These are phyloP conservation scores for Trichoderma brevicompactum DNA, from an alignment of 2,329 filamentous ascomycete genomes.

Conservation along the genomic window DNA sequence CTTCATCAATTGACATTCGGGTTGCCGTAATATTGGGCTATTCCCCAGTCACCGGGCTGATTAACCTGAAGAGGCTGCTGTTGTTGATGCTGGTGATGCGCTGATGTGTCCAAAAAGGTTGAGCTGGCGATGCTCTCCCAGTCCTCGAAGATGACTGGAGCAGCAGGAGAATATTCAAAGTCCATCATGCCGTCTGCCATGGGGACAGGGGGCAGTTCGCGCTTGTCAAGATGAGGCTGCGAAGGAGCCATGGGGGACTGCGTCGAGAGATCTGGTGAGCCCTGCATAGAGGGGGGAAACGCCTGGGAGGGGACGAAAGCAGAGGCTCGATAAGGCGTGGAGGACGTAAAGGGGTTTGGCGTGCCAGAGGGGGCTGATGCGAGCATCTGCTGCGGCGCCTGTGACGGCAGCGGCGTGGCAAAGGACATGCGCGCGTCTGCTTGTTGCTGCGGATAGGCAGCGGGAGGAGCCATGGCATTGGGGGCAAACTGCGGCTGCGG, in stretches of 20 bases:
- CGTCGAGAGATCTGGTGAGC: constrained; percentile 42
- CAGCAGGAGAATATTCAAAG: constrained; percentile 49
- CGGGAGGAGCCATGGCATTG: constrained; percentile 16
- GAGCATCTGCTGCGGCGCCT: constrained; percentile 33
- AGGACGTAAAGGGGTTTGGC: constrained; percentile 36
- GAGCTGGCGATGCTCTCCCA: constrained; percentile 48
- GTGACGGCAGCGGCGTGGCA: constrained; percentile 41
- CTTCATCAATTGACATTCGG: constrained; percentile 41
- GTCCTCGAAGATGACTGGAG: constrained; percentile 46
- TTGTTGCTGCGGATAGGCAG: constrained; percentile 17
- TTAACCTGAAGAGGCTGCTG: constrained; percentile 17
- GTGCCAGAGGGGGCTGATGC: constrained; percentile 35
- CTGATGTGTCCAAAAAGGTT: constrained; percentile 42
- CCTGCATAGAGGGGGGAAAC: constrained; percentile 36
- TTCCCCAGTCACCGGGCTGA: constrained; percentile 38
- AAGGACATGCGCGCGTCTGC: constrained; percentile 38
- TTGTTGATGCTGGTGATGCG: constrained; percentile 35
- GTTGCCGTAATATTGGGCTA: constrained; percentile 44
- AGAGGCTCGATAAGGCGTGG: constrained; percentile 38
- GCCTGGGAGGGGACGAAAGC: constrained; percentile 34
- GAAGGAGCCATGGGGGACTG: constrained; percentile 39
- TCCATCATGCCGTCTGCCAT: constrained; percentile 46
- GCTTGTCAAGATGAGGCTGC: constrained; percentile 43
- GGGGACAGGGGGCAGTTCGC: constrained; percentile 43
- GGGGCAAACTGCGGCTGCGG: constrained; percentile 32